Evolutionary conservation across 345 rosid genomes (phyloP).

Genomic region (Sisymbrium altissimum): DNA sequence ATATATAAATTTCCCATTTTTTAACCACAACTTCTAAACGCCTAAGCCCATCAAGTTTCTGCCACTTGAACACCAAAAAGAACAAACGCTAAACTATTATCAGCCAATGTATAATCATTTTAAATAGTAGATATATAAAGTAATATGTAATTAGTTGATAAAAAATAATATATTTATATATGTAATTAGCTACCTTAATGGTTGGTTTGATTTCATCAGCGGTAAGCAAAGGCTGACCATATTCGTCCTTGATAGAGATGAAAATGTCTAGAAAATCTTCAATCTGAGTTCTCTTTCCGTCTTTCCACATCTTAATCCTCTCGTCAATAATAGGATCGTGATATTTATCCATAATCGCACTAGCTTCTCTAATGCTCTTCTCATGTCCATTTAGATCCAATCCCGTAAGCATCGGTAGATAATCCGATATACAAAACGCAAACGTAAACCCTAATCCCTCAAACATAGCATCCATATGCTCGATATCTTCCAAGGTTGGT

Average conservation of each 20-base stretch:
- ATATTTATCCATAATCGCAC: constrained; percentile 30
- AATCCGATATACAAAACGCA: constrained; percentile 35
- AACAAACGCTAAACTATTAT: not conserved
- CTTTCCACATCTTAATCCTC: constrained; percentile 34
- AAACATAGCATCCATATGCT: constrained; percentile 39
- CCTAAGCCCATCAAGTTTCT: not conserved
- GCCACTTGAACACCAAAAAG: not conserved
- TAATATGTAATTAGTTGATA: not conserved
- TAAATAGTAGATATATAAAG: not conserved
- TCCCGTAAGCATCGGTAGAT: constrained; percentile 30
- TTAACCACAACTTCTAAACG: not conserved
- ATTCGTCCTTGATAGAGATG: constrained; percentile 30
- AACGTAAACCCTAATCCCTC: constrained; percentile 28
- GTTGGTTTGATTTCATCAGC: constrained; percentile 48
- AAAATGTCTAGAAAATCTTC: constrained; percentile 50
- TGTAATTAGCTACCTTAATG: constrained; percentile 23
- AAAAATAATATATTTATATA: not conserved
- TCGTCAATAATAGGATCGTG: constrained; percentile 31
- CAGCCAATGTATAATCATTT: not conserved
- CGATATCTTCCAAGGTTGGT: constrained; percentile 40
- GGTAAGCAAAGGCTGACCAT: constrained; percentile 36
- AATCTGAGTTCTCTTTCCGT: constrained; percentile 28
- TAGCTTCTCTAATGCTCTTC: constrained; percentile 33
- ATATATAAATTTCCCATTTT: not conserved
- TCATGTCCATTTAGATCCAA: constrained; percentile 37